Evolutionary conservation across 2,329 filamentous ascomycete genomes (phyloP).

Genomic region (Neopestalotiopsis sp.): DNA sequence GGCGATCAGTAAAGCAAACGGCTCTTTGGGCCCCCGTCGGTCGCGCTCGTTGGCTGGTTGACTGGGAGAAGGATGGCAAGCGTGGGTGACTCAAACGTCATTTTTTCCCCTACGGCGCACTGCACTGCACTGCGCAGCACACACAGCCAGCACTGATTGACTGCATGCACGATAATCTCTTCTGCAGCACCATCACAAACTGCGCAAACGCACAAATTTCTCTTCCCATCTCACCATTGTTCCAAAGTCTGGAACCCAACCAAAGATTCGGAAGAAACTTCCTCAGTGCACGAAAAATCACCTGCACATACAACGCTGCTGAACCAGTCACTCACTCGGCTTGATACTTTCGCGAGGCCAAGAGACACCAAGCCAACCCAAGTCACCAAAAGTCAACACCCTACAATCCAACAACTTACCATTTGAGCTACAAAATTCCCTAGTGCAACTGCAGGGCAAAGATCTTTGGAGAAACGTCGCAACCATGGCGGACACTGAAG

Average conservation of each 20-base stretch:
- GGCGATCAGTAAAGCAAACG: neutral
- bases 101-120: neutral
- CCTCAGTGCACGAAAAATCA: neutral
- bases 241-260: neutral
- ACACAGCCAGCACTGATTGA: neutral
- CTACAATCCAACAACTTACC: neutral
- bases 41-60: neutral
- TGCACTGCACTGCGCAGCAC: neutral
- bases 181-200: too few relatives aligned
- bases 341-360: neutral
- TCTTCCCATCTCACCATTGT: neutral
- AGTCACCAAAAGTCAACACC: neutral
- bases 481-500: constrained; percentile 12
- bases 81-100: neutral
- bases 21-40: neutral
- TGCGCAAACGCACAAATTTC: neutral
- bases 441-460: neutral
- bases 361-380: neutral
- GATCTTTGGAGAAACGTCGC: constrained; percentile 3
- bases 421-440: neutral
- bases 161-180: too few relatives aligned
- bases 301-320: neutral
- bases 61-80: too few relatives aligned
- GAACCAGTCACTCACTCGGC: neutral
- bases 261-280: neutral